phyloP scores from a whole-genome alignment of 148 eudicot genomes.

The Talinum fruticosum region DNA sequence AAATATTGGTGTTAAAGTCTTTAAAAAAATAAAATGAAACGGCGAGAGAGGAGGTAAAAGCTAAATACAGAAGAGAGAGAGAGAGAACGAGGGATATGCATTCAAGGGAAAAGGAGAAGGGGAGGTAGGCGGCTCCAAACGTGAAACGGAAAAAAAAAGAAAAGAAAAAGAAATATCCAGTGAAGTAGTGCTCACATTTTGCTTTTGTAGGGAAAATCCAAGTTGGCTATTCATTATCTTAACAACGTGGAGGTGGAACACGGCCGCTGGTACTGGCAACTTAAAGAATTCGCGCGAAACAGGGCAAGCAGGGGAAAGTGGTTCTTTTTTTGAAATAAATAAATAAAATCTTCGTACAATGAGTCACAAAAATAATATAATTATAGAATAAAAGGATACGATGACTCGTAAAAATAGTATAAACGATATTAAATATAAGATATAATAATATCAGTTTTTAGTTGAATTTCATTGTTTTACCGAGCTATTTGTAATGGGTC shows the following conservation, averaged over 20 bases:
- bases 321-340: too few species aligned
- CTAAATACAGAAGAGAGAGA: not conserved
- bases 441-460: too few species aligned
- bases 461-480: too few species aligned
- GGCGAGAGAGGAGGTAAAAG: not conserved
- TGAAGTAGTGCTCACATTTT: not conserved
- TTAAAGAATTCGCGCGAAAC: constrained; percentile 12
- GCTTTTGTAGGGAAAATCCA: constrained; percentile 11
- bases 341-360: too few species aligned
- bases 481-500: too few species aligned
- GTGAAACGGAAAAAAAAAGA: not conserved
- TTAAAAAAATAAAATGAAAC: too few species aligned
- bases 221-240: constrained; percentile 8
- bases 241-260: not conserved
- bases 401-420: too few species aligned
- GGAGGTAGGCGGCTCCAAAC: not conserved
- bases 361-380: too few species aligned
- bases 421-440: too few species aligned
- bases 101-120: not conserved
- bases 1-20: too few species aligned
- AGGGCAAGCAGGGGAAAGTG: not conserved
- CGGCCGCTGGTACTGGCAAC: not conserved
- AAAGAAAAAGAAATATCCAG: not conserved
- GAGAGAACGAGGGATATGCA: not conserved
- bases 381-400: too few species aligned